Evolutionary conservation across 345 rosid genomes (phyloP), one percentile per base, ranked within the genome.

Genomic region (Populus euphratica): DNA sequence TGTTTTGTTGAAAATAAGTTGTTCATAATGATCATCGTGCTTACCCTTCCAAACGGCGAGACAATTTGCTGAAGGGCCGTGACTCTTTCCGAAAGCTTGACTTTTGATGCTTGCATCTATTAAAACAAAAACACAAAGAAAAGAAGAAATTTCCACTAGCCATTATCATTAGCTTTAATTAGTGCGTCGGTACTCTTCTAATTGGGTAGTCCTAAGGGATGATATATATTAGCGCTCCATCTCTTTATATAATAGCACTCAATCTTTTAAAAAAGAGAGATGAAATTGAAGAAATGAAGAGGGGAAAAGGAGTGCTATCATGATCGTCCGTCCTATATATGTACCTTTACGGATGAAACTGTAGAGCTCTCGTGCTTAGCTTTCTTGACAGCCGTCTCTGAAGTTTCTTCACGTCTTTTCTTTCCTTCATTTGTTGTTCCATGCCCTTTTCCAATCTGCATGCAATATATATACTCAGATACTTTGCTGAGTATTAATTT

Each of bases 1-100:
- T 17, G 63, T 27, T 5, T 49, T 41, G 44, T 18, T 17, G 23
- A 74, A 65, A 13, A 75, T 16, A 66, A 44, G 59, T 17, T 71
- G 61, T 69, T 73, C 20, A 20, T 70, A 49, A 70, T 33, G 79
- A 31, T 49, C 59, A 47, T 63, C 80, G 11, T 64, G 73, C 29
- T 66, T 74, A 93, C 98, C 98, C 91, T 92, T 80, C 98, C 98
- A 79, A 90, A 94, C n/a, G 98, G 98, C 70, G 98, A 91, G 84
- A 94, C 98, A 79, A 94, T 94, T 85, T 94, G 98, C 80, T 94
- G 98, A 78, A 94, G 93, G 84, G 92, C 88, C 11, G 96, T 91
- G 87, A 94, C 89, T 85, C 83, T 92, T 78, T 94, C 97, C 43
- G 89, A 91, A 65, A 92, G 86, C 87, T 94, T 94, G 71, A 88